Conservation (phyloP, 192 early-diverging fungal species). For the Coemansia sp. region DNA sequence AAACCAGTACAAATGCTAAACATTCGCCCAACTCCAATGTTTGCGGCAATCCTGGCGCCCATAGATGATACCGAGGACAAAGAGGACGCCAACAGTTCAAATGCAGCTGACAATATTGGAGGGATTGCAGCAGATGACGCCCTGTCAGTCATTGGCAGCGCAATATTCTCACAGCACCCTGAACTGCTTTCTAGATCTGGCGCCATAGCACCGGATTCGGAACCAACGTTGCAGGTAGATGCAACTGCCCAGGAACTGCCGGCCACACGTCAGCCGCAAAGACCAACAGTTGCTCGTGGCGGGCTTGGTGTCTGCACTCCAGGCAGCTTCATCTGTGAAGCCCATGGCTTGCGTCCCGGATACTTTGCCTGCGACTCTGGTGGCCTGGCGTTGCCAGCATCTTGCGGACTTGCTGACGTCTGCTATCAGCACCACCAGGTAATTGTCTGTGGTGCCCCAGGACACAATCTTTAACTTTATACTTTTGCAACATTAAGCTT, state of each 20-base stretch:
- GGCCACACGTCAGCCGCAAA: background rate
- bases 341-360: slow-evolving; percentile 21
- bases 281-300: slow-evolving; percentile 9
- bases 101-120: slow-evolving; percentile 13
- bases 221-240: background rate
- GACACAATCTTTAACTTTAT: background rate
- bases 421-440: slow-evolving; percentile 37
- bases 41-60: background rate
- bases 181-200: slow-evolving; percentile 6
- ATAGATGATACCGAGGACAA: background rate
- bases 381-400: slow-evolving; percentile 31
- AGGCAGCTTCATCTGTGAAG: slow-evolving; percentile 35
- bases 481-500: background rate
- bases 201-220: background rate
- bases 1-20: slow-evolving; percentile 3
- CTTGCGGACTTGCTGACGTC: slow-evolving; percentile 29
- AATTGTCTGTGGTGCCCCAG: slow-evolving; percentile 35
- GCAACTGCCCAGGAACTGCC: background rate
- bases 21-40: background rate
- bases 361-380: slow-evolving; percentile 47
- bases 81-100: background rate
- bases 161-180: slow-evolving; percentile 27
- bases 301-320: slow-evolving; percentile 27
- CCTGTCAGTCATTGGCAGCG: slow-evolving; percentile 30
- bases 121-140: slow-evolving; percentile 22